Evolutionary conservation across 805 yeast genomes (phyloP).

Genomic region (Wickerhamiella sorbophila): DNA sequence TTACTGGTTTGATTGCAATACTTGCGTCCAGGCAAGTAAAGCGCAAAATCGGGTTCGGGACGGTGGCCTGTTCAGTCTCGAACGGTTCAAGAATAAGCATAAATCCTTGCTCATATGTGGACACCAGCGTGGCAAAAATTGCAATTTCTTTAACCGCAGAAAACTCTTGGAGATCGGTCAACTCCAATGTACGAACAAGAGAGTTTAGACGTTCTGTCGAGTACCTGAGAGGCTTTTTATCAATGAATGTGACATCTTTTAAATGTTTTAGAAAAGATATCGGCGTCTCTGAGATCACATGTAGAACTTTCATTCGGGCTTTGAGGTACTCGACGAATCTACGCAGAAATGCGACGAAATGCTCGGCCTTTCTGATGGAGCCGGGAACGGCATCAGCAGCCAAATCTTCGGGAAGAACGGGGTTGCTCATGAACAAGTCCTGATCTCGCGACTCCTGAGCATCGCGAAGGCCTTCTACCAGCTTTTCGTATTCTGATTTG

Average conservation of each 20-base stretch:
- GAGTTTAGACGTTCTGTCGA: conserved; percentile 85
- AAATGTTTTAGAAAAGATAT: conserved; percentile 81
- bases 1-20: conserved; percentile 92
- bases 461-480: conserved; percentile 70
- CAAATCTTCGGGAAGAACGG: conserved; percentile 72
- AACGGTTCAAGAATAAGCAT: conserved; percentile 86
- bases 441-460: conserved; percentile 50
- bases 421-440: conserved; percentile 71
- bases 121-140: conserved; percentile 87
- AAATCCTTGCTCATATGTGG: conserved; percentile 91
- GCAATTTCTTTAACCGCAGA: conserved; percentile 90
- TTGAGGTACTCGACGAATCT: conserved; percentile 88
- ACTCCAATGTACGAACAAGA: conserved; percentile 76
- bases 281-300: conserved; percentile 97
- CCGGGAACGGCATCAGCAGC: conserved; percentile 94
- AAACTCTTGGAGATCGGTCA: conserved; percentile 79
- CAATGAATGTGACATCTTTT: conserved; percentile 85
- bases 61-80: conserved; percentile 88
- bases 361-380: conserved; percentile 92
- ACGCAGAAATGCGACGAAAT: conserved; percentile 83
- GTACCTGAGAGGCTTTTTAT: conserved; percentile 76
- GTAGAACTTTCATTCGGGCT: conserved; percentile 93
- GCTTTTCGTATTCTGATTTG: conserved; percentile 78
- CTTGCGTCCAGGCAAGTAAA: conserved; percentile 96
- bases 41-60: conserved; percentile 88